Percentiles rank a stretch among this genome's conserved stretches.
Evolutionary conservation across 2,329 filamentous ascomycete genomes (phyloP).

Genomic region (Cordyceps pruinosa): DNA sequence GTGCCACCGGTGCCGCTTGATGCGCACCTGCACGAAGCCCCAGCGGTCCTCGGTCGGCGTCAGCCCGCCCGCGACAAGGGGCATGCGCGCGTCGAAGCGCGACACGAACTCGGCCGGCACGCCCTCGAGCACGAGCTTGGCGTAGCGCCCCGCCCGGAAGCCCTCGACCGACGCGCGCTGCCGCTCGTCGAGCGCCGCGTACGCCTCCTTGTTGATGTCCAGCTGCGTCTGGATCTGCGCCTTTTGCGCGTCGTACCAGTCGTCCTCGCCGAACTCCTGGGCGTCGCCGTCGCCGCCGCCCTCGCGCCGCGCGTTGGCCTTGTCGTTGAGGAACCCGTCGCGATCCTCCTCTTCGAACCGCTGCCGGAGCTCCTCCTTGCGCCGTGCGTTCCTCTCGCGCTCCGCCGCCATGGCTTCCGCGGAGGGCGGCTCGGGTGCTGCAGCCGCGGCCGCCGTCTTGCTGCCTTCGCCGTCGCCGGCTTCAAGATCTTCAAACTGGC

Average conservation of each 20-base stretch:
- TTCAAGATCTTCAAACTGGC: conserved; percentile 48
- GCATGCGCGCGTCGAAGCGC: conserved; percentile 73
- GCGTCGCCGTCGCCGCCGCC: conserved; percentile 49
- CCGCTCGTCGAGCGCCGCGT: conserved; percentile 75
- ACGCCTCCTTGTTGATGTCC: conserved; percentile 93
- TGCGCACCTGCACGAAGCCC: conserved; percentile 88
- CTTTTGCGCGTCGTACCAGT: conserved; percentile 98
- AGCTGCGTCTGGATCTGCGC: conserved; percentile 90
- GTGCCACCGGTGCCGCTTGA: conserved; percentile 97
- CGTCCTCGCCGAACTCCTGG: conserved; percentile 89
- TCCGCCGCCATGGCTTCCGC: conserved; percentile 69
- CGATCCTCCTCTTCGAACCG: conserved; percentile 96
- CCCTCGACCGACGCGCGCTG: conserved; percentile 83
- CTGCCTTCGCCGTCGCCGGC: conserved; percentile 64
- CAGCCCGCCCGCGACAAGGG: conserved; percentile 85
- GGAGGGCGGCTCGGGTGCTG: conserved; percentile 35
- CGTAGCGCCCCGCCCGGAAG: conserved; percentile 86
- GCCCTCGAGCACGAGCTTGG: conserved; percentile 79
- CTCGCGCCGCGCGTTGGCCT: conserved; percentile 66
- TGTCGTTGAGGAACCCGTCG: conserved; percentile 92
- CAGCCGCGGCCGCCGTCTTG: conserved; percentile 23
- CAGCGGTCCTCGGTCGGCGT: conserved; percentile 91
- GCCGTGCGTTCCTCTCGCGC: conserved; percentile 79
- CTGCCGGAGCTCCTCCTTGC: conserved; percentile 90
- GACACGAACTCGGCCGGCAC: conserved; percentile 86